Conservation (phyloP, 2,329 filamentous ascomycete genomes). For the Lecanosticta acicola region DNA sequence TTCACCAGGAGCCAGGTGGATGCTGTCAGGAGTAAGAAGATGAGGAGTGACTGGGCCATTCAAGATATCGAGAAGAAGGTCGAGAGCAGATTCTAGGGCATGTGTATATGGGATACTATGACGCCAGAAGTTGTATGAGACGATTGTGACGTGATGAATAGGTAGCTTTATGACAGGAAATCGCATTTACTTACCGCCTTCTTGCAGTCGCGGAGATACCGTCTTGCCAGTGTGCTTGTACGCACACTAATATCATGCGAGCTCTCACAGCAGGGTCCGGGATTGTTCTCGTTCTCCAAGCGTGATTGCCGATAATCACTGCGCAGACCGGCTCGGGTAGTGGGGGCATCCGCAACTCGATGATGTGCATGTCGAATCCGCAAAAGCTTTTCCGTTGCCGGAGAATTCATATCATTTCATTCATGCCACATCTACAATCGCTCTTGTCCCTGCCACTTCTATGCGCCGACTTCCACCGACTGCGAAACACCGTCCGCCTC, state of each 20-base stretch:
- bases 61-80: conserved; percentile 70
- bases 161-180: not conserved
- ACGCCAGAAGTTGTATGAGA: not conserved
- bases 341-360: too few relatives aligned
- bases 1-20: conserved; percentile 74
- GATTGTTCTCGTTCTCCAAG: too few relatives aligned
- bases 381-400: too few relatives aligned
- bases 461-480: conserved; percentile 20
- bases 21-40: conserved; percentile 63
- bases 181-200: not conserved
- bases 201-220: too few relatives aligned
- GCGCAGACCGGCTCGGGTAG: too few relatives aligned
- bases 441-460: too few relatives aligned
- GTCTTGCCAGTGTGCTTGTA: too few relatives aligned
- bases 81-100: conserved; percentile 56
- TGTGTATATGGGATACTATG: not conserved
- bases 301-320: too few relatives aligned
- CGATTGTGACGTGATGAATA: not conserved
- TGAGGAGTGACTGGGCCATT: conserved; percentile 64
- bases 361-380: too few relatives aligned
- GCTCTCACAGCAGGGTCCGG: too few relatives aligned
- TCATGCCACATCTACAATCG: not conserved
- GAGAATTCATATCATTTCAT: not conserved
- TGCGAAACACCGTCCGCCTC: conserved; percentile 60
- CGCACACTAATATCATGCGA: too few relatives aligned